phyloP scores from a whole-genome alignment of 1,284 basidiomycete species.

The Mycosarcoma mackinlayi region DNA sequence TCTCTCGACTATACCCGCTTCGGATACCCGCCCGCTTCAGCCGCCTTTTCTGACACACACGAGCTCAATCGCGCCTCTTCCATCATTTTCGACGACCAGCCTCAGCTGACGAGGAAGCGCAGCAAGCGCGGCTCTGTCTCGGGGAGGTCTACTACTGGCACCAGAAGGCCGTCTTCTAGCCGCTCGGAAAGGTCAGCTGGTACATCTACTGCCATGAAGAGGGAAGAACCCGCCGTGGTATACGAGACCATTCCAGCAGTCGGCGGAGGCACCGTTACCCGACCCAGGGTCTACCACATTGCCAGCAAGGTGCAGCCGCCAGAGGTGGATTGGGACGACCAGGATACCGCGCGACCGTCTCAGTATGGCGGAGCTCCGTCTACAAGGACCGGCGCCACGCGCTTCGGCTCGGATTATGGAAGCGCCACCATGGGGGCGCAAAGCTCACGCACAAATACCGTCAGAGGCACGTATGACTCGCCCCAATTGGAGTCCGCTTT shows the following conservation, averaged over 20 bases:
- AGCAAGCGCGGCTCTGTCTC: slow-evolving; percentile 28
- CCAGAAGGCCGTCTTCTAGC: slow-evolving; percentile 24
- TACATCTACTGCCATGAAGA: slow-evolving; percentile 11
- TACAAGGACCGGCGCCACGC: slow-evolving; percentile 41
- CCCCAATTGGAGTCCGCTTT: slow-evolving; percentile 32
- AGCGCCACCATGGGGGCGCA: slow-evolving; percentile 45
- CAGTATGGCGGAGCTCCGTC: slow-evolving; percentile 44
- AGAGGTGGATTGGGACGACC: slow-evolving; percentile 53
- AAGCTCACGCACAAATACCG: slow-evolving; percentile 46
- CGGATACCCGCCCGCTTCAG: slow-evolving; percentile 56
- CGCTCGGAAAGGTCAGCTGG: slow-evolving; percentile 18
- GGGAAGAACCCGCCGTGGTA: slow-evolving; percentile 33
- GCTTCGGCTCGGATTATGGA: slow-evolving; percentile 44
- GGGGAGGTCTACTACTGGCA: slow-evolving; percentile 3
- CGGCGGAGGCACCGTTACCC: slow-evolving; percentile 79
- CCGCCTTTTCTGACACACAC: slow-evolving; percentile 51
- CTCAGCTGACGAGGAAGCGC: slow-evolving; percentile 18
- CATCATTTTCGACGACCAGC: slow-evolving; percentile 51
- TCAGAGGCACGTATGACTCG: slow-evolving; percentile 33
- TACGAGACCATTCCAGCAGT: slow-evolving; percentile 81
- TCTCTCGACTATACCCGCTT: slow-evolving; percentile 55
- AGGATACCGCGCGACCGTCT: slow-evolving; percentile 45
- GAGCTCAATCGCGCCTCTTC: slow-evolving; percentile 47
- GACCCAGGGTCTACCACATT: slow-evolving; percentile 79
- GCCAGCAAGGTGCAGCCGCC: slow-evolving; percentile 74